Conservation (phyloP, 176 grass and related monocot genomes). For the Panicum miliaceum region DNA sequence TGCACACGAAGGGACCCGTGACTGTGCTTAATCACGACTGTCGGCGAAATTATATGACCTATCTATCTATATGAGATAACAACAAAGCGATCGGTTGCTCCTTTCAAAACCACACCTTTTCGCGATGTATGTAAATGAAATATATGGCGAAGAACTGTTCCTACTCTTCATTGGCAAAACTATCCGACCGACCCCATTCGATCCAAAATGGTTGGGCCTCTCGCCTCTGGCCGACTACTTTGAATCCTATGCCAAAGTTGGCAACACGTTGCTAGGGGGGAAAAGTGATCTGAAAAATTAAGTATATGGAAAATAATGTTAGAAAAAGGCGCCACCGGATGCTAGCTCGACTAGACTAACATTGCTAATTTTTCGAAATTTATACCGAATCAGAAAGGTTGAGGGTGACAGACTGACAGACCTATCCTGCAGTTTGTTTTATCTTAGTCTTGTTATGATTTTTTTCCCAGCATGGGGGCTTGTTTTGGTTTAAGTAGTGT, state of each 20-base stretch:
- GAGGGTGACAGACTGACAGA: background rate
- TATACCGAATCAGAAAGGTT: background rate
- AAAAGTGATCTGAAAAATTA: background rate
- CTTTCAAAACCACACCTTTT: too few relatives aligned
- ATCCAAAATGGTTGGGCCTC: background rate
- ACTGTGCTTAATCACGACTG: too few relatives aligned
- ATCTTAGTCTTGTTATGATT: background rate
- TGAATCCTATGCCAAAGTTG: constrained; percentile 22
- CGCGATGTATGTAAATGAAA: too few relatives aligned
- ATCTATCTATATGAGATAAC: too few relatives aligned
- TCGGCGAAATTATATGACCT: too few relatives aligned
- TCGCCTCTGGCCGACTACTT: background rate
- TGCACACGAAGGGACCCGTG: too few relatives aligned
- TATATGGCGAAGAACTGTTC: too few relatives aligned
- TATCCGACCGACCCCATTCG: background rate
- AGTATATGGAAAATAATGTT: background rate
- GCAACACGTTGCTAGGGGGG: too few relatives aligned
- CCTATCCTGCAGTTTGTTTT: background rate
- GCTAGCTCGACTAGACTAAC: background rate
- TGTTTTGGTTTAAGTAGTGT: background rate
- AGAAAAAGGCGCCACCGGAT: background rate
- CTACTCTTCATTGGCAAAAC: too few relatives aligned
- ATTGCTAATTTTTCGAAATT: background rate
- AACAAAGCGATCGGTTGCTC: too few relatives aligned
- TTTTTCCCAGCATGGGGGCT: too few relatives aligned